phyloP scores from a whole-genome alignment of 257 asterid genomes.

The Cordia subcordata region DNA sequence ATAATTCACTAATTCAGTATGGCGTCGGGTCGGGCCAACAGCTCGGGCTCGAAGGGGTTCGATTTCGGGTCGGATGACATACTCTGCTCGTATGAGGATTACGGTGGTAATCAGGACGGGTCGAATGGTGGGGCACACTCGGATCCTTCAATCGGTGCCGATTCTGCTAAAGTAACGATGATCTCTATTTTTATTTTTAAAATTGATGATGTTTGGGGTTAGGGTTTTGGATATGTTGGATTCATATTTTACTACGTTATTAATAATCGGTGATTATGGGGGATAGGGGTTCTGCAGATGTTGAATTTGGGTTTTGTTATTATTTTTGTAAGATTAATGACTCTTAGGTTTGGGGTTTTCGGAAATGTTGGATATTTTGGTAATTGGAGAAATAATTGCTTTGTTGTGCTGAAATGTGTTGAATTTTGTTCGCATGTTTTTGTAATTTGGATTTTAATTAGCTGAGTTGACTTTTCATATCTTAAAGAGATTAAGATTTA shows the following conservation, averaged over 20 bases:
- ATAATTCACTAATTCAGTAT: no score
- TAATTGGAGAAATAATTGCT: no score
- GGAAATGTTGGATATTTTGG: no score
- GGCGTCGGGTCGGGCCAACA: slow-evolving; percentile 46
- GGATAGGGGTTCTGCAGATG: no score
- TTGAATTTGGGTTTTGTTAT: no score
- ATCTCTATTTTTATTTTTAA: no score
- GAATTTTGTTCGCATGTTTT: no score
- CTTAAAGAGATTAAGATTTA: background rate
- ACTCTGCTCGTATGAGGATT: slow-evolving; percentile 77
- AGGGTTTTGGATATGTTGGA: background rate
- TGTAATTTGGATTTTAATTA: background rate
- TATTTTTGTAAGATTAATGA: no score
- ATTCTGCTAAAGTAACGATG: background rate
- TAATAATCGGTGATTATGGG: no score
- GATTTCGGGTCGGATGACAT: slow-evolving; percentile 80
- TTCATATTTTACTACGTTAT: no score
- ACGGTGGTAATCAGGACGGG: slow-evolving; percentile 46
- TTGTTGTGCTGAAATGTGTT: background rate
- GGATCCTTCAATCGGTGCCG: slow-evolving; percentile 39
- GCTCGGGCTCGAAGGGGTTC: slow-evolving; percentile 53
- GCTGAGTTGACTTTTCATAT: background rate
- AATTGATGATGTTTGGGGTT: background rate
- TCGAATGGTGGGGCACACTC: slow-evolving; percentile 54
- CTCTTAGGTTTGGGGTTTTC: no score